phyloP scores from a whole-genome alignment of 306 rosid species.

The Prunus mira region DNA sequence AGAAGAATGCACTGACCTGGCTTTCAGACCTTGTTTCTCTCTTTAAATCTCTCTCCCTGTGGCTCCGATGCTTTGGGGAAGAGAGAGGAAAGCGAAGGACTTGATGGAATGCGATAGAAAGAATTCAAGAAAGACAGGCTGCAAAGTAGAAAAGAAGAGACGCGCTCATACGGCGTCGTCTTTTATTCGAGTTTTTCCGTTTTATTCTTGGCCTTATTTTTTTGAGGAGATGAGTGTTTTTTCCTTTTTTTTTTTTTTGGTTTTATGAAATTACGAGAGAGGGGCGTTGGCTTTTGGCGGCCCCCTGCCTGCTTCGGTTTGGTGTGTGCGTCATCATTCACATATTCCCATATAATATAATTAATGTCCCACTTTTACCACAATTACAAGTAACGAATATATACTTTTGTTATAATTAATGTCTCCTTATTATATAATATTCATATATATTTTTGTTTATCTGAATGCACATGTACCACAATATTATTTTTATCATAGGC shows the following conservation, averaged over 20 bases:
- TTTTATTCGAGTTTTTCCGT: background rate
- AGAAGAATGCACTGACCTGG: slow-evolving; percentile 32
- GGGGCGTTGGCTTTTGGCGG: slow-evolving; percentile 12
- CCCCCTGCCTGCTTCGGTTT: slow-evolving; percentile 11
- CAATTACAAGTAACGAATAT: slow-evolving; percentile 10
- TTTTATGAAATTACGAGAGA: background rate
- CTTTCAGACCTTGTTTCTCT: slow-evolving; percentile 34
- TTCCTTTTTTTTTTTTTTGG: background rate
- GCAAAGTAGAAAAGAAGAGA: background rate
- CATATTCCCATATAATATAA: background rate
- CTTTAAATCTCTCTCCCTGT: slow-evolving; percentile 23
- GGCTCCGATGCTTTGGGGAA: slow-evolving; percentile 23
- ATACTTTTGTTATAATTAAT: background rate
- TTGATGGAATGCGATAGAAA: background rate
- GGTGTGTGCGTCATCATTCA: slow-evolving; percentile 28
- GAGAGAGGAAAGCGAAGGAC: slow-evolving; percentile 33
- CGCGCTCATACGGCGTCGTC: slow-evolving; percentile 1
- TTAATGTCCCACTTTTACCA: background rate
- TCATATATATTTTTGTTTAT: background rate
- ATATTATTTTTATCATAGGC: background rate
- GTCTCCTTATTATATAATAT: background rate
- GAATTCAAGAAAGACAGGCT: slow-evolving; percentile 4
- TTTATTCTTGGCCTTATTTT: background rate
- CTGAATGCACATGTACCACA: background rate
- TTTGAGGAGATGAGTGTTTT: background rate